Evolutionary conservation across 2,329 filamentous ascomycete species (phyloP).

Genomic region (Colletotrichum shisoi): DNA sequence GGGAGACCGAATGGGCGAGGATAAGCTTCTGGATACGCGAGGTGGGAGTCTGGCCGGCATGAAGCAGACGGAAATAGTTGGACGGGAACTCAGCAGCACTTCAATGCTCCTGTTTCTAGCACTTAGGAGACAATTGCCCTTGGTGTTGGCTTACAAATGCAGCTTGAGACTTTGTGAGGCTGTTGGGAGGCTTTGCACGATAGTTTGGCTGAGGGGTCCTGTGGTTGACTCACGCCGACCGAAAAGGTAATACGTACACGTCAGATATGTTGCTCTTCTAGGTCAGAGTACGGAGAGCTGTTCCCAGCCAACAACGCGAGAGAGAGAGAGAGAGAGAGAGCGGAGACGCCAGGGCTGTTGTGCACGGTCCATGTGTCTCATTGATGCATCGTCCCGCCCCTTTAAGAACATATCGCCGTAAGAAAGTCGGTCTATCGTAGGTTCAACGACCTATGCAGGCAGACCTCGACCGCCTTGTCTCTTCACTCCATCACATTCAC

Average conservation of each 20-base stretch:
- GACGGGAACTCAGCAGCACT: not conserved
- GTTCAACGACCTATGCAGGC: no score
- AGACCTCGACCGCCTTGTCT: not conserved
- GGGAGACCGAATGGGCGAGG: conserved; percentile 14
- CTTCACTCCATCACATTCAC: conserved; percentile 11
- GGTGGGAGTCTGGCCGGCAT: conserved; percentile 35
- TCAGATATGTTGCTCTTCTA: conserved; percentile 25
- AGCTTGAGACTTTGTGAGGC: conserved; percentile 7
- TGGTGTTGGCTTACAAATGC: conserved; percentile 16
- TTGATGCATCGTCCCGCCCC: conserved; percentile 12
- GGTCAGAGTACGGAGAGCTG: conserved; percentile 23
- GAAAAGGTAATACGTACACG: conserved; percentile 17
- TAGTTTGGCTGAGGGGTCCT: conserved; percentile 6
- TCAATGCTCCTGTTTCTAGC: conserved; percentile 2
- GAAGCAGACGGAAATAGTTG: conserved; percentile 25
- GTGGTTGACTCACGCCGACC: conserved; percentile 36
- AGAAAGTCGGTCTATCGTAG: not conserved
- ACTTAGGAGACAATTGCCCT: not conserved
- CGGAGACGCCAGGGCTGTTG: not conserved
- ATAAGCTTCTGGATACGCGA: conserved; percentile 33
- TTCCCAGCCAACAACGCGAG: not conserved
- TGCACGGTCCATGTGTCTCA: conserved; percentile 6
- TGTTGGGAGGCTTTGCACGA: conserved; percentile 12
- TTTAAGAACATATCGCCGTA: conserved; percentile 18
- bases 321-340: no score